Base-by-base conservation (phyloP, 768 basidiomycete genomes). In the Termitomyces sp. region DNA sequence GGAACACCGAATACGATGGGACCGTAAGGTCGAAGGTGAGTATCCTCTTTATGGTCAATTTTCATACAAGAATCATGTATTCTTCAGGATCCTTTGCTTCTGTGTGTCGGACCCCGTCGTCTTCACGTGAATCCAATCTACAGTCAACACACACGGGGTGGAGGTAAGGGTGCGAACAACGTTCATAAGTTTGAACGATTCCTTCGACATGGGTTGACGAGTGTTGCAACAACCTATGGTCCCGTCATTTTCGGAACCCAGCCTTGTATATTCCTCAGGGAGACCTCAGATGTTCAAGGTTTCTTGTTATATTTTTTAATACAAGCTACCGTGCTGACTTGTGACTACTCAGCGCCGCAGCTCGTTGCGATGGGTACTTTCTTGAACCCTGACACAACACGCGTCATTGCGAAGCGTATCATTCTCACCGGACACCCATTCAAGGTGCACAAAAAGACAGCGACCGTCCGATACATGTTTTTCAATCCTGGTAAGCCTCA, bases 391-490 rank as follows among this genome's bases (percentile, higher is more conserved):
- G 94, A 98, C 70, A 91, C 96, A 35, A 93, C 91, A 1, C 84
- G 96, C 22, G 79, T 98, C 66, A 80, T 94, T 57, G 86, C 93
- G 44, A 99, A 99, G 70, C 86, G 96, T n/a, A 82, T 96, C 69
- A 80, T 98, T 59, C 77, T 99, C 43, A 94, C 96, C 2, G 96
- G 96, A 0, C 94, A 97, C 71, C 96, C 96, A 1, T 90, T 93
- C 83, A 95, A 94, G 65, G 86, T 98, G 1, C 95, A 98, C 78
- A 93, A 93, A 68, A 94, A 93, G 76, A 93, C 92, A 5, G 96
- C 95, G 2, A 98, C 96, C 6, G 86, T 99, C 62, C 87, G 96
- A 53, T 98, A 98, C 76, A 91, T 99, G 92, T 98, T 98, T 76
- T 98, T 99, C 80, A 88, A 95, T 69, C 63, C 85, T 40, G 88